Evolutionary conservation across 768 basidiomycete species (phyloP), one percentile per base, ranked within the genome.

Genomic region (Coprinopsis sp.): DNA sequence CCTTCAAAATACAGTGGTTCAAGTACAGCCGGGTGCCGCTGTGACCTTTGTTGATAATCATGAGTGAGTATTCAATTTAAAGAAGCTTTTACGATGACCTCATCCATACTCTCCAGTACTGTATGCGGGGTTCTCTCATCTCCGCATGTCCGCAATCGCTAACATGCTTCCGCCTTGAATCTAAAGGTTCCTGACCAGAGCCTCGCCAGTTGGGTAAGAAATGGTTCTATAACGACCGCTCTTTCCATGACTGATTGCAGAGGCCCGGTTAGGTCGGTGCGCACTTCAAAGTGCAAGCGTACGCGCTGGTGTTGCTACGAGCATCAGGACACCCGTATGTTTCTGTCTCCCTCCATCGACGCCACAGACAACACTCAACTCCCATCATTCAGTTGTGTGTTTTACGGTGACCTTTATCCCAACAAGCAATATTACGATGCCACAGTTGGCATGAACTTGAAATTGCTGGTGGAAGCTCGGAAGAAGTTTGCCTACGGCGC

Each of bases 21-120:
- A 83, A 46, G 58, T 67, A 3, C 76, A 79, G 50, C 91, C 93
- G 2, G 69, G 74, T 22, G 88, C 92, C 58, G 87, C 92, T 3
- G 89, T 96, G 4, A 91, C 89, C 0, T 91, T 91, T 57, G 89
- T 91, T 6, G 89, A 92, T 56, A 92, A 91, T 62, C 89, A 92
- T 54, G 90, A 92, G 89, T 90, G 51, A 64, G 84, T 66, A n/a
- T n/a, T 47, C 16, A 39, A 14, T 13, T 22, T 21, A 30, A 25
- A 22, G 27, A 33, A 14, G 30, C 25, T 21, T 50, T 53, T 39
- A 37, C 34, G 33, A 46, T 29, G 49, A 27, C 41, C 48, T 39
- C 34, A 48, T 25, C 25, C n/a, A n/a, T 46, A 51, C 24, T 44
- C 23, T 45, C 16, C 40, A 88, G 85, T 52, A 89, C 87, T 58